Base-by-base conservation (phyloP, 768 basidiomycete species). In the Pulveroboletus ravenelii region DNA sequence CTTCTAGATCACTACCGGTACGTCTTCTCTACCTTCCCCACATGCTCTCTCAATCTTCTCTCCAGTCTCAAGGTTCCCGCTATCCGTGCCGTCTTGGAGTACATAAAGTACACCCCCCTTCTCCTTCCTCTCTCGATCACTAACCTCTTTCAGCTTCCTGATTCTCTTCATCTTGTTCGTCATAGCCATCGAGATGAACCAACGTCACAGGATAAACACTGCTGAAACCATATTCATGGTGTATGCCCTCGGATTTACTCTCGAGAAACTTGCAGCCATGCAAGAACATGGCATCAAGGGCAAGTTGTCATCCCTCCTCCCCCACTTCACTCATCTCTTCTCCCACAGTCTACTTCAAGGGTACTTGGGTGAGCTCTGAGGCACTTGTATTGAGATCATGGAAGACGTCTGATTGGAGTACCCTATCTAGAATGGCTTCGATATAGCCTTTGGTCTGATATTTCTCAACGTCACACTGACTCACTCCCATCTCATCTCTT, bases 1-100 rank as follows among this genome's bases (percentile, higher is more conserved):
- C 67, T 96, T n/a, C 78, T 97, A 7, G 93, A 97, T 63, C 93
- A 97, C 68, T 97, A 96, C 62, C 84, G 94, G 89, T 90, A 48
- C 30, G 77, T 64, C 36, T 7, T 36, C 20, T 38, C 23, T 41
- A 27, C 25, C 29, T n/a, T 25, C 6, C 9, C 15, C 13, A 13
- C 8, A 4, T 10, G 18, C 15, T 31, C 30, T 48, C 41, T 52
- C 56, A 41, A 30, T 17, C 6, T 15, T 17, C 6, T 34, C 41
- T 42, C 10, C 35, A 91, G 89, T 13, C 78, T 97, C 34, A 96
- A 95, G 76, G 93, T 97, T 1, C 93, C 93, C 2, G 87, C 89
- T 18, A 84, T 95, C 48, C 89, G 94, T 32, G 84, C 92, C 1
- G 85, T 94, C 25, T 71, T 97, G 56, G 93, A 97, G 69, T 95